Evolutionary conservation across 129 eudicot genomes (phyloP).

Genomic region (Logfia minima): DNA sequence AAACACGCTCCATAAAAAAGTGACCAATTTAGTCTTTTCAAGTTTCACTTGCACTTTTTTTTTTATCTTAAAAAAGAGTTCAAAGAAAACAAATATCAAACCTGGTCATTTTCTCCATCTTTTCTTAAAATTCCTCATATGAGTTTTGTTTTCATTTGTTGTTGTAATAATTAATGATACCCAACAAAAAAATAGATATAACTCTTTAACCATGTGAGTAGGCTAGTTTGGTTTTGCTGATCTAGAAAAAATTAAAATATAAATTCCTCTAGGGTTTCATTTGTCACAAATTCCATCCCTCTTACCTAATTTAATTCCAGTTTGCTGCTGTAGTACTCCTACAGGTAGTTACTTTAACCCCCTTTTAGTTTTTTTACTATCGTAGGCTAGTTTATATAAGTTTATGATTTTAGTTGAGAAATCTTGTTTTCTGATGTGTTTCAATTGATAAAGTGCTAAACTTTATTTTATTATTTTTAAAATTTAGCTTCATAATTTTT

Average conservation of each 20-base stretch:
- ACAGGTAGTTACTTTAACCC: constrained; percentile 21
- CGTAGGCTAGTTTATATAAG: neutral
- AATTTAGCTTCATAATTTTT: constrained; percentile 17
- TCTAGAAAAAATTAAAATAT: neutral
- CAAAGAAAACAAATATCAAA: constrained; percentile 26
- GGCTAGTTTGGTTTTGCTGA: constrained; percentile 19
- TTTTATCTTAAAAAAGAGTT: constrained; percentile 7
- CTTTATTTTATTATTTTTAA: neutral
- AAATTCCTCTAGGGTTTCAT: neutral
- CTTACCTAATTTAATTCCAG: neutral
- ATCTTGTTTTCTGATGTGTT: constrained; percentile 11
- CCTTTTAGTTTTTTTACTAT: neutral
- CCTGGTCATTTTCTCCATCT: constrained; percentile 39
- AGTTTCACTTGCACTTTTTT: constrained; percentile 9
- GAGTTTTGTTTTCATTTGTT: constrained; percentile 15
- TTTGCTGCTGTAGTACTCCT: constrained; percentile 13
- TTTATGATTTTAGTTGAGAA: neutral
- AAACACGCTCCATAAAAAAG: neutral
- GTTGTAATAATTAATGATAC: constrained; percentile 25
- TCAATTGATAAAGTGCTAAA: neutral
- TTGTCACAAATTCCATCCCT: constrained; percentile 2
- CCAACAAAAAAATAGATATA: constrained; percentile 9
- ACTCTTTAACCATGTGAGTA: constrained; percentile 24
- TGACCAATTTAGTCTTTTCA: constrained; percentile 11
- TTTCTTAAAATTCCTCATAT: constrained; percentile 29